Evolutionary conservation across 1,139 yeast species (phyloP).

Genomic region (Candida smagusa): DNA sequence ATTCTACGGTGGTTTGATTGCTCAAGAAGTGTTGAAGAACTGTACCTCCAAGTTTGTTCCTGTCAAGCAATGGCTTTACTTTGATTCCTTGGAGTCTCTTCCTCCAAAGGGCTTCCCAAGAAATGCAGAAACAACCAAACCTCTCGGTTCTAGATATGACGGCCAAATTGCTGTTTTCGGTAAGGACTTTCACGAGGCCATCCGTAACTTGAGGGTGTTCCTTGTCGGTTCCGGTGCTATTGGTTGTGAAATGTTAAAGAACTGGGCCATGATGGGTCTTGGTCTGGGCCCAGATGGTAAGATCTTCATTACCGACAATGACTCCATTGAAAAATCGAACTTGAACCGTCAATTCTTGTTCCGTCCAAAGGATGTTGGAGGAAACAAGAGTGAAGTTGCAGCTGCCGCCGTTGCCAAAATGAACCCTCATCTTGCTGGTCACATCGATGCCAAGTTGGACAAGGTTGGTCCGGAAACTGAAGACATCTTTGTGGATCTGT

Average conservation of each 20-base stretch:
- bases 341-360: constrained; percentile 94
- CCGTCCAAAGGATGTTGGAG: constrained; percentile 92
- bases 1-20: constrained; percentile 89
- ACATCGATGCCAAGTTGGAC: constrained; percentile 73
- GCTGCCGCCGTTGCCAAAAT: constrained; percentile 76
- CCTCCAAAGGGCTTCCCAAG: constrained; percentile 62
- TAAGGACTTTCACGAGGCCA: constrained; percentile 61
- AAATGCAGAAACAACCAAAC: constrained; percentile 68
- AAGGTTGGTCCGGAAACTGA: constrained; percentile 95
- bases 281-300: constrained; percentile 90
- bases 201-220: constrained; percentile 78
- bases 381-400: constrained; percentile 86
- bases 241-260: constrained; percentile 98
- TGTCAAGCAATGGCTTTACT: constrained; percentile 84
- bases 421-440: constrained; percentile 81
- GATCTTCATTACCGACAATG: constrained; percentile 87
- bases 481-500: constrained; percentile 76
- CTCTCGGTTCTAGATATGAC: constrained; percentile 83
- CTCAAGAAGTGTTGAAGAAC: constrained; percentile 95
- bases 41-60: constrained; percentile 94
- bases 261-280: constrained; percentile 96
- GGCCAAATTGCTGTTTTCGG: constrained; percentile 95
- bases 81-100: constrained; percentile 89
- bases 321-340: constrained; percentile 91
- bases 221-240: constrained; percentile 98